These are phyloP conservation scores for Alternaria postmessia DNA, from an alignment of 2,329 filamentous ascomycete species.

Conservation along the genomic window DNA sequence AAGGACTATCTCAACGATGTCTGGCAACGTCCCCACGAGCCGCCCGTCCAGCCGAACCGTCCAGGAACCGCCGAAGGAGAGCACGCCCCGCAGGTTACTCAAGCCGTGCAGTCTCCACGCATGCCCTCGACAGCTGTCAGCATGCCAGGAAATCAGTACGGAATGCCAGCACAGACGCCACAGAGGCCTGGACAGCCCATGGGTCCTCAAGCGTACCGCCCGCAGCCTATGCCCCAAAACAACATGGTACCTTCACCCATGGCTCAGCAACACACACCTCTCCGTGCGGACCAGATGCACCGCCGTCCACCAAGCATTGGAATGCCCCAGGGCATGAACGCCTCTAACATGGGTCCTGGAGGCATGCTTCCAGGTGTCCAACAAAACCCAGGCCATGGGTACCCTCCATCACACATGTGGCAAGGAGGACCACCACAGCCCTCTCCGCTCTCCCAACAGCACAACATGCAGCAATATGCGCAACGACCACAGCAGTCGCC, in stretches of 20 bases:
- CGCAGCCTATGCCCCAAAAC: slow-evolving; percentile 74
- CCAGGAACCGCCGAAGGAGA: slow-evolving; percentile 51
- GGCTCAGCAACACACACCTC: slow-evolving; percentile 70
- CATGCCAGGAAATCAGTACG: slow-evolving; percentile 64
- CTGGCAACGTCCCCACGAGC: slow-evolving; percentile 85
- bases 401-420: slow-evolving; percentile 59
- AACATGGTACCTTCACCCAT: slow-evolving; percentile 77
- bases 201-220: slow-evolving; percentile 71
- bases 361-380: slow-evolving; percentile 53
- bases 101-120: slow-evolving; percentile 58
- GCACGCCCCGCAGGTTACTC: slow-evolving; percentile 51
- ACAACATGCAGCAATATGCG: slow-evolving; percentile 56
- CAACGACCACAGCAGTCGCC: slow-evolving; percentile 54
- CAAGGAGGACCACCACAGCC: slow-evolving; percentile 58
- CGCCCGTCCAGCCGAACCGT: slow-evolving; percentile 64
- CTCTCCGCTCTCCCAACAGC: slow-evolving; percentile 57
- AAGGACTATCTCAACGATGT: slow-evolving; percentile 80
- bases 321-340: slow-evolving; percentile 16
- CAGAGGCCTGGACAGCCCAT: slow-evolving; percentile 70
- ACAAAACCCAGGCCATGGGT: slow-evolving; percentile 55
- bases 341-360: slow-evolving; percentile 46
- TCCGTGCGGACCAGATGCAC: slow-evolving; percentile 69
- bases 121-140: slow-evolving; percentile 67
- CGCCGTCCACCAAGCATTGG: slow-evolving; percentile 68
- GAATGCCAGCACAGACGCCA: slow-evolving; percentile 64